phyloP scores from a whole-genome alignment of 73 alveolate genomes.

The Paramecium biaurelia region DNA sequence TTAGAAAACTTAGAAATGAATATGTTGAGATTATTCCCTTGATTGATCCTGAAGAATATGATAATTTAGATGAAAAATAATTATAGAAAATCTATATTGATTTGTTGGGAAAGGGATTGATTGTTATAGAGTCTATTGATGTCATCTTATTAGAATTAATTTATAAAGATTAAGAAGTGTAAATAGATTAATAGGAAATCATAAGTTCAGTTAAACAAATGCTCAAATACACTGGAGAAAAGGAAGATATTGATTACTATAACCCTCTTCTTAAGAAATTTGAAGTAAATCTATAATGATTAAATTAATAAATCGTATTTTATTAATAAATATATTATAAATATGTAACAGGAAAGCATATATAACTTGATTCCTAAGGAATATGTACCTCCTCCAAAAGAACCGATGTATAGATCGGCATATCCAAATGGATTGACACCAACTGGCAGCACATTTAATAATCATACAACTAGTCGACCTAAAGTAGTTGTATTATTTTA shows the following conservation, averaged over 20 bases:
- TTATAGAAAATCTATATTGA: constrained; percentile 22
- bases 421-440: constrained; percentile 88
- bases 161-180: neutral
- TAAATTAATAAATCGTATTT: neutral
- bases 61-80: neutral
- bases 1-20: neutral
- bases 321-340: neutral
- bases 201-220: neutral
- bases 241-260: neutral
- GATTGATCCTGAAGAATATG: constrained; percentile 30
- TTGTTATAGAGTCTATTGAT: neutral
- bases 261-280: neutral
- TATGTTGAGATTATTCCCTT: neutral
- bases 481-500: constrained; percentile 61
- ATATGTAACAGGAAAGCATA: constrained; percentile 92
- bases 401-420: constrained; percentile 80
- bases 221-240: neutral
- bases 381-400: constrained; percentile 86
- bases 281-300: neutral
- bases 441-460: constrained; percentile 90
- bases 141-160: neutral
- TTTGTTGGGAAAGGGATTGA: neutral
- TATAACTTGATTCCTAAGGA: constrained; percentile 94
- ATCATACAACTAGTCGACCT: constrained; percentile 89
- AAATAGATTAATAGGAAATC: neutral